These are phyloP conservation scores for Suhomyces taliae DNA, from an alignment of 1,139 yeast species.

Conservation along the genomic window DNA sequence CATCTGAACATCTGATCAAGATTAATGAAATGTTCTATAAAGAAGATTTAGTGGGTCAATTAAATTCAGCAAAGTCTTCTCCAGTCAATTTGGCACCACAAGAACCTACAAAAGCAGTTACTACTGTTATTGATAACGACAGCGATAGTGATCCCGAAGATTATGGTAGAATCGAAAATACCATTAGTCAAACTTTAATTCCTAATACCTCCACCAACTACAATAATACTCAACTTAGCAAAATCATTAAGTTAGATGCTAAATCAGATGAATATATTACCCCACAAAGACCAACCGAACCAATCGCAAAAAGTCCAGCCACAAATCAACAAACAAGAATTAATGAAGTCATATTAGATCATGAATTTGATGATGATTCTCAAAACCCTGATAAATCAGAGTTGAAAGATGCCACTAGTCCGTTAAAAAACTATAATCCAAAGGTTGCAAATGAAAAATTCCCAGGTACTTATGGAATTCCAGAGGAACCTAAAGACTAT, in stretches of 20 bases:
- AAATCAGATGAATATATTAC: constrained; percentile 28
- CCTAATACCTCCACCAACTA: constrained; percentile 15
- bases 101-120: background rate
- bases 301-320: constrained; percentile 42
- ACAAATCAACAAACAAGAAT: constrained; percentile 34
- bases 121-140: constrained; percentile 25
- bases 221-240: constrained; percentile 24
- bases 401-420: constrained; percentile 25
- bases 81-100: constrained; percentile 7
- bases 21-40: constrained; percentile 26
- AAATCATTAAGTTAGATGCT: constrained; percentile 18
- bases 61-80: constrained; percentile 18
- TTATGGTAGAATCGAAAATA: constrained; percentile 20
- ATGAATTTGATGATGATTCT: constrained; percentile 8
- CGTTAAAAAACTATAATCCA: constrained; percentile 19
- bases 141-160: constrained; percentile 29
- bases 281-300: constrained; percentile 45
- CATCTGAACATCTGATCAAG: constrained; percentile 17
- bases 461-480: background rate
- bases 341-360: constrained; percentile 18
- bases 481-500: constrained; percentile 3
- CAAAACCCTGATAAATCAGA: constrained; percentile 9
- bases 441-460: constrained; percentile 1
- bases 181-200: constrained; percentile 22
- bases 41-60: constrained; percentile 27